phyloP scores from a whole-genome alignment of 306 rosid species.

The Neltuma alba region DNA sequence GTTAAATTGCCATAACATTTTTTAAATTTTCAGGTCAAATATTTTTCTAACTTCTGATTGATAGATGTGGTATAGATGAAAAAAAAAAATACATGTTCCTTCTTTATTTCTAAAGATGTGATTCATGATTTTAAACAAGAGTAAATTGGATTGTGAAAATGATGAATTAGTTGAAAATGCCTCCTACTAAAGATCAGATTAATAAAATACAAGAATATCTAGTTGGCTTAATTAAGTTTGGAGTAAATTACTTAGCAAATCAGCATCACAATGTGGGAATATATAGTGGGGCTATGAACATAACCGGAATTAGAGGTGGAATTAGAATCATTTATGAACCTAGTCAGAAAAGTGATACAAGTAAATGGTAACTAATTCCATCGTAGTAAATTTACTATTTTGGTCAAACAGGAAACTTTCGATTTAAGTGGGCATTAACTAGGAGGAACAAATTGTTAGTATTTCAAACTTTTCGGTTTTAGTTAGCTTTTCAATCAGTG shows the following conservation, averaged over 20 bases:
- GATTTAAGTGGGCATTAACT: background rate
- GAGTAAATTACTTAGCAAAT: background rate
- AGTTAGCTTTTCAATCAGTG: background rate
- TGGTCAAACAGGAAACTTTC: background rate
- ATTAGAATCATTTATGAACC: slow-evolving; percentile 18
- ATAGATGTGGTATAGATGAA: too few species aligned
- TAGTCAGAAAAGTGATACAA: slow-evolving; percentile 24
- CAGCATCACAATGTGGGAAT: background rate
- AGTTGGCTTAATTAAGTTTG: background rate
- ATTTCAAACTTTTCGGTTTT: background rate
- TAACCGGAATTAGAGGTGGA: background rate
- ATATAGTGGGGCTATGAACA: slow-evolving; percentile 26
- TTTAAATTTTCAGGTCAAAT: background rate
- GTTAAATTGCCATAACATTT: background rate
- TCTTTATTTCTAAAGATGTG: too few species aligned
- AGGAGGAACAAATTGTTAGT: background rate
- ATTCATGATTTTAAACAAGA: too few species aligned
- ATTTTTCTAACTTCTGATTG: too few species aligned
- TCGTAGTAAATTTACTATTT: background rate
- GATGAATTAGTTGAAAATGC: too few species aligned
- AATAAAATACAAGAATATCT: too few species aligned
- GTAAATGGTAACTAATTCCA: background rate
- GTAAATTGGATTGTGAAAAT: too few species aligned
- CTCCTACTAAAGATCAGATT: too few species aligned
- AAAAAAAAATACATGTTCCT: too few species aligned